These are phyloP conservation scores for Dentipellis sp. DNA, from an alignment of 768 basidiomycete genomes.

Conservation along the genomic window DNA sequence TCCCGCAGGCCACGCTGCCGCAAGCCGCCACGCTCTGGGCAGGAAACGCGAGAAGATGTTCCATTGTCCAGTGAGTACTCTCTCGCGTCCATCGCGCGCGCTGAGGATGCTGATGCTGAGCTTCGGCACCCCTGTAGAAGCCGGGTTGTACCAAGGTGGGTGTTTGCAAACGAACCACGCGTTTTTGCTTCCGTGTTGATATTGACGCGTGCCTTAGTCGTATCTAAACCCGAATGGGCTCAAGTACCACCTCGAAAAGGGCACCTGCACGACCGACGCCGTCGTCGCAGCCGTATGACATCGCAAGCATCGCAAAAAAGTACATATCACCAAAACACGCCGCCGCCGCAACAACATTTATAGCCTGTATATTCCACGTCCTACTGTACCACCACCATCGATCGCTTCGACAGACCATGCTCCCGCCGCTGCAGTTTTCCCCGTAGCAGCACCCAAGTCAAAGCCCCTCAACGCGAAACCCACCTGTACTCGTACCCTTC, in stretches of 20 bases:
- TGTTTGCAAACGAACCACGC: slow-evolving; percentile 2
- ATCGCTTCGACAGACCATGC: too few species aligned
- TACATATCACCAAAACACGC: neutral
- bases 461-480: too few species aligned
- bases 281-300: slow-evolving; percentile 3
- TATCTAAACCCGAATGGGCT: slow-evolving; percentile 63
- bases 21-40: neutral
- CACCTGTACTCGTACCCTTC: too few species aligned
- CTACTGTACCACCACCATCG: too few species aligned
- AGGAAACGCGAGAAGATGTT: slow-evolving; percentile 15
- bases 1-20: neutral
- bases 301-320: neutral
- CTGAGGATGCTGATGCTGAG: neutral
- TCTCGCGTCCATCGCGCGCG: neutral
- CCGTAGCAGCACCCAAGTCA: too few species aligned
- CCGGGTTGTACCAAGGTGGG: slow-evolving; percentile 46
- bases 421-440: too few species aligned
- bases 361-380: too few species aligned
- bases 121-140: slow-evolving; percentile 16
- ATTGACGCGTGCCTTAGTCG: slow-evolving; percentile 22
- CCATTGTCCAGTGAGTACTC: slow-evolving; percentile 11
- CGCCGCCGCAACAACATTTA: too few species aligned
- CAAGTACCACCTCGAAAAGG: slow-evolving; percentile 60
- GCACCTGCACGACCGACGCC: slow-evolving; percentile 42
- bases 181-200: neutral